These are phyloP conservation scores for Solanum aculeatissimum DNA, from an alignment of 305 asterid species.

Conservation along the genomic window DNA sequence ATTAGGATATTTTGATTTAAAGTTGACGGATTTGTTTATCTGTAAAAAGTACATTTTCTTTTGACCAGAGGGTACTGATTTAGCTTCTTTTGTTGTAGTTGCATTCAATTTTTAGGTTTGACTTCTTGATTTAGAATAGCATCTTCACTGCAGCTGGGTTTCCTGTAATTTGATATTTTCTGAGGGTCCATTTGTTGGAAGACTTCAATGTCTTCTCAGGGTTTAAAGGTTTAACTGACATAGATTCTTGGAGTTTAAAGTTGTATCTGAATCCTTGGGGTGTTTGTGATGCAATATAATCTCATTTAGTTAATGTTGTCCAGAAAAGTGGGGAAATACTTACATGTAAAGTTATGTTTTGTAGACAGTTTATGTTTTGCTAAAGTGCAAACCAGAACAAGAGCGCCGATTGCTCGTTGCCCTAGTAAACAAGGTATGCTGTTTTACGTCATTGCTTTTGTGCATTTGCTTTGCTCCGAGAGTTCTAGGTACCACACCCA, in stretches of 20 bases:
- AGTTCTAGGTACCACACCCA: not conserved
- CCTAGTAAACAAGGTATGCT: slow-evolving; percentile 76
- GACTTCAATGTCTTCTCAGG: not conserved
- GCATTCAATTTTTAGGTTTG: not conserved
- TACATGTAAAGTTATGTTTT: not conserved
- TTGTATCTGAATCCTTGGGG: not conserved
- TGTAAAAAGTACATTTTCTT: not conserved
- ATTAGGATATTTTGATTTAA: not conserved
- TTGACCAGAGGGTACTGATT: not conserved
- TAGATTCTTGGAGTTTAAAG: not conserved
- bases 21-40: not conserved
- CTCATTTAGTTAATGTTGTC: not conserved
- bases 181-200: not conserved
- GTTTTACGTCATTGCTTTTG: not conserved
- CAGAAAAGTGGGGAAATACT: not conserved
- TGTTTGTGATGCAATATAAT: not conserved
- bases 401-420: slow-evolving; percentile 79
- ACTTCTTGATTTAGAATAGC: not conserved
- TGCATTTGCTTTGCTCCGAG: not conserved
- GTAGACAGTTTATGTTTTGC: slow-evolving; percentile 63
- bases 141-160: not conserved
- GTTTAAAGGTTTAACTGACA: not conserved
- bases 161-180: not conserved
- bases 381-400: slow-evolving; percentile 88
- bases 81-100: not conserved